A percentile compares a stretch with the other conserved stretches of the same genome.
These are phyloP conservation scores for Lentinula aciculospora DNA, from an alignment of 768 basidiomycete species.

Conservation along the genomic window DNA sequence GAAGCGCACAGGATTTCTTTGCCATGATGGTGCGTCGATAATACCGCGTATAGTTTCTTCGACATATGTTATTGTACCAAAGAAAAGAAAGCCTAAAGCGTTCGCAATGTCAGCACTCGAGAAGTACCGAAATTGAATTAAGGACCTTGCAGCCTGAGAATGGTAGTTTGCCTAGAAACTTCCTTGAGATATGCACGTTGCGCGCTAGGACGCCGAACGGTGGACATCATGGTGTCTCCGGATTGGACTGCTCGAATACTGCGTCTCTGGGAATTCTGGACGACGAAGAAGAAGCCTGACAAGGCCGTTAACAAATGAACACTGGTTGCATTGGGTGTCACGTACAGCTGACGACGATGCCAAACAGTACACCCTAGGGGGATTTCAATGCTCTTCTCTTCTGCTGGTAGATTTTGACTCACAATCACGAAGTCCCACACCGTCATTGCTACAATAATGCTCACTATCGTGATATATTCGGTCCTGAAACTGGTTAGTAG, in stretches of 20 bases:
- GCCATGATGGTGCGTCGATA: conserved; percentile 68
- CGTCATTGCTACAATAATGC: conserved; percentile 91
- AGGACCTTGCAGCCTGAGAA: conserved; percentile 79
- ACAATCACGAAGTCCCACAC: conserved; percentile 84
- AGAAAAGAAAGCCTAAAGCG: conserved; percentile 77
- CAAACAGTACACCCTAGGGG: conserved; percentile 71
- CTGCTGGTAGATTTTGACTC: not conserved
- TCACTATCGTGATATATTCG: conserved; percentile 79
- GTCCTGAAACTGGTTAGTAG: conserved; percentile 31
- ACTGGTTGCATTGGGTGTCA: conserved; percentile 3
- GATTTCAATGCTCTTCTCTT: not conserved
- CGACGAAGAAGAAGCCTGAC: conserved; percentile 90
- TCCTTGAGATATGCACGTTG: conserved; percentile 91
- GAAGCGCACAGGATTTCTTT: conserved; percentile 77
- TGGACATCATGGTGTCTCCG: conserved; percentile 82
- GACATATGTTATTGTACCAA: conserved; percentile 87
- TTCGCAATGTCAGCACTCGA: not conserved
- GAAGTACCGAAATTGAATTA: not conserved
- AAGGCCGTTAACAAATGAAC: not conserved
- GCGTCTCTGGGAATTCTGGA: conserved; percentile 81
- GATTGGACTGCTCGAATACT: conserved; percentile 83
- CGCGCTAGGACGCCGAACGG: conserved; percentile 82
- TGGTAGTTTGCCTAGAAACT: conserved; percentile 85
- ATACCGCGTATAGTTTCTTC: conserved; percentile 81
- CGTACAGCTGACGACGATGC: conserved; percentile 87